These are phyloP conservation scores for Psilocybe cyanescens DNA, from an alignment of 768 basidiomycete genomes.

Conservation along the genomic window DNA sequence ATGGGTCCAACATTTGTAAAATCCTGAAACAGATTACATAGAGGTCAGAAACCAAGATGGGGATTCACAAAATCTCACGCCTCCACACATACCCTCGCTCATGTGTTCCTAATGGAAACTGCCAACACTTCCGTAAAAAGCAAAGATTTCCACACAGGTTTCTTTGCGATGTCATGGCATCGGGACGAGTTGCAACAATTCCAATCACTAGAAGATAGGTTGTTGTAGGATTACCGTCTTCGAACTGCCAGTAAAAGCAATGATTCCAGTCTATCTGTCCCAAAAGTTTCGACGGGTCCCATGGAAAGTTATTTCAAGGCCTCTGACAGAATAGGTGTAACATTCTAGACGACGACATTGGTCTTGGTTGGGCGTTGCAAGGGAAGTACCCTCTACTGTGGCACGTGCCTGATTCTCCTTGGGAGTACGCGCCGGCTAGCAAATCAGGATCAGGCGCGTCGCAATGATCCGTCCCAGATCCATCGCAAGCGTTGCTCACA, in stretches of 20 bases:
- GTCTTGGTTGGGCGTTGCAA: neutral
- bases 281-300: neutral
- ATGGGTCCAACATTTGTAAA: constrained; percentile 22
- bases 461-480: neutral
- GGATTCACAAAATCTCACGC: constrained; percentile 19
- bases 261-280: neutral
- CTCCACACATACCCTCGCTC: constrained; percentile 11
- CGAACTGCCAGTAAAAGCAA: neutral
- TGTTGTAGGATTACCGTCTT: neutral
- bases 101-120: constrained; percentile 16
- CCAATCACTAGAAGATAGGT: neutral
- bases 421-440: neutral
- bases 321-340: neutral
- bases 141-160: constrained; percentile 10
- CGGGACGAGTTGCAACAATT: constrained; percentile 3
- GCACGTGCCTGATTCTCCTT: neutral
- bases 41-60: constrained; percentile 15
- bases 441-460: neutral
- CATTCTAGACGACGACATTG: too few species aligned
- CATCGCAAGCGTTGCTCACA: neutral
- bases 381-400: neutral
- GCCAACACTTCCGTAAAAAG: constrained; percentile 3
- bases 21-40: constrained; percentile 24
- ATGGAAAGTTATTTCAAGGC: neutral
- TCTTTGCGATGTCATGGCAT: constrained; percentile 19